Evolutionary conservation across 129 eudicot species (phyloP).

Genomic region (Sambucus nigra): DNA sequence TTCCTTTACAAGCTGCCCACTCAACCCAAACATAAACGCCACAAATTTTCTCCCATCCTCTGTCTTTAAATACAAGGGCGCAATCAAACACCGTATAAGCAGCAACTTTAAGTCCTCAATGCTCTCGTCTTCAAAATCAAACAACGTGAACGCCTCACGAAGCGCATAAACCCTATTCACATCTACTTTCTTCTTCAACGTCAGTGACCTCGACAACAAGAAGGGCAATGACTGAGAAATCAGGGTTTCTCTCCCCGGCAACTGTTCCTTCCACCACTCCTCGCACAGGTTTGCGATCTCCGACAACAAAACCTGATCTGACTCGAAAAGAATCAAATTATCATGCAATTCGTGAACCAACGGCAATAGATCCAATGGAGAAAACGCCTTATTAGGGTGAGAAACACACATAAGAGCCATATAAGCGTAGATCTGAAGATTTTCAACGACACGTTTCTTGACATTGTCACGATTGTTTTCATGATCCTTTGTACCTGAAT

Average conservation of each 20-base stretch:
- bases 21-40: conserved; percentile 61
- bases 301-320: conserved; percentile 43
- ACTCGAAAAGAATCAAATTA: conserved; percentile 64
- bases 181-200: conserved; percentile 82
- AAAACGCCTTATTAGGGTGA: conserved; percentile 56
- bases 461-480: conserved; percentile 14
- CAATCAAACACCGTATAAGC: conserved; percentile 70
- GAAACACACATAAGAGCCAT: conserved; percentile 45
- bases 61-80: conserved; percentile 76
- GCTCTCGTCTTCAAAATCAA: conserved; percentile 98
- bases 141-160: conserved; percentile 65
- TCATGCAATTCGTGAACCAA: conserved; percentile 66
- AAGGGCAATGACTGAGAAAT: conserved; percentile 80
- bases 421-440: conserved; percentile 51
- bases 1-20: conserved; percentile 73
- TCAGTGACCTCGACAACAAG: conserved; percentile 66
- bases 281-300: conserved; percentile 80
- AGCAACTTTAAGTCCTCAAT: conserved; percentile 82
- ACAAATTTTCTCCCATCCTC: conserved; percentile 79
- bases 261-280: conserved; percentile 87
- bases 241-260: conserved; percentile 52
- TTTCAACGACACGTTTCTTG: conserved; percentile 19
- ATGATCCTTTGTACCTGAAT: conserved; percentile 11
- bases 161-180: conserved; percentile 64
- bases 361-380: conserved; percentile 45